A percentile compares a stretch with the other conserved stretches of the same genome.
Conservation (phyloP, 2,329 filamentous ascomycete genomes). For the Fusarium sp. region DNA sequence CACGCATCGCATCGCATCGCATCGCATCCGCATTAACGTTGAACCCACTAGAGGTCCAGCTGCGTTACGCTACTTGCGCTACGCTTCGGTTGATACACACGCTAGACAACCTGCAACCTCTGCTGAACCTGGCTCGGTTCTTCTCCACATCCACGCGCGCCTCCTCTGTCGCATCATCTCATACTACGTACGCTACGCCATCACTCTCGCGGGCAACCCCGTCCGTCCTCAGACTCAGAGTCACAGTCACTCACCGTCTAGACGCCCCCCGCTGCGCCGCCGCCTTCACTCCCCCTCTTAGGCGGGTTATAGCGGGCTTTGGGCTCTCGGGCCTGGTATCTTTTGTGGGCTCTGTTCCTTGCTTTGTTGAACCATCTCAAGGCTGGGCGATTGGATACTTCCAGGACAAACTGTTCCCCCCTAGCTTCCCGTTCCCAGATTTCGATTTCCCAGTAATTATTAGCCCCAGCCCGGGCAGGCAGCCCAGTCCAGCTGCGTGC, state of each 20-base stretch:
- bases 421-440: conserved; percentile 30
- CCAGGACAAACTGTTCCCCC: conserved; percentile 4
- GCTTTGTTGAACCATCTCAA: conserved; percentile 24
- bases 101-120: conserved; percentile 20
- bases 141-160: conserved; percentile 43
- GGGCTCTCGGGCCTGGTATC: conserved; percentile 18
- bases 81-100: conserved; percentile 27
- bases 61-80: neutral
- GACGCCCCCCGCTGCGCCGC: conserved; percentile 36
- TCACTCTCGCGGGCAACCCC: conserved; percentile 32
- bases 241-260: conserved; percentile 30
- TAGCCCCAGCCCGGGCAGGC: too few species aligned
- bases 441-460: neutral
- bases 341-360: conserved; percentile 21
- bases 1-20: conserved; percentile 12
- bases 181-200: conserved; percentile 24
- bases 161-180: conserved; percentile 42
- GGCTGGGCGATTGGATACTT: conserved; percentile 26
- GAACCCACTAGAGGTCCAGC: conserved; percentile 15
- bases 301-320: neutral
- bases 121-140: conserved; percentile 36
- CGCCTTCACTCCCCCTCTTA: conserved; percentile 25
- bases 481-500: conserved; percentile 10
- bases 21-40: conserved; percentile 20
- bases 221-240: conserved; percentile 17